These are phyloP conservation scores for Lathyrus tuberosus DNA, from an alignment of 306 rosid genomes.

Conservation along the genomic window DNA sequence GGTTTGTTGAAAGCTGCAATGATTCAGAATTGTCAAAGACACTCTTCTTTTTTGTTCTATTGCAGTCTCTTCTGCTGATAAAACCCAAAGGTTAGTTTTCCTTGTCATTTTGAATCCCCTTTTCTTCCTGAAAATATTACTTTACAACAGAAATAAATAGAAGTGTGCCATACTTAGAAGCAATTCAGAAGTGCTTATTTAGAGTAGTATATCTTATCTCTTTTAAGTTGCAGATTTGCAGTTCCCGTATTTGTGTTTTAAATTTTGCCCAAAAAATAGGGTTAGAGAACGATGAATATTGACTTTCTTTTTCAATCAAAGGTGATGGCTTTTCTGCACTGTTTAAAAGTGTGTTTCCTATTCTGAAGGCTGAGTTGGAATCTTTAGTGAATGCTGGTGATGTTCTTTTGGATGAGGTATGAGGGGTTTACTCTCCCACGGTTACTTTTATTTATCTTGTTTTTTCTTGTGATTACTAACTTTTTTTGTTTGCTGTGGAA, in stretches of 20 bases:
- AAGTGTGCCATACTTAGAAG: not conserved
- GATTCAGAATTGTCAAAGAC: slow-evolving; percentile 67
- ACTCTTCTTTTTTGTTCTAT: slow-evolving; percentile 60
- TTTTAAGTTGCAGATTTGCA: not conserved
- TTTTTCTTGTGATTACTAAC: slow-evolving; percentile 22
- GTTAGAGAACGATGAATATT: slow-evolving; percentile 33
- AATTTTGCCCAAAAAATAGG: not conserved
- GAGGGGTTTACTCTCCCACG: slow-evolving; percentile 6
- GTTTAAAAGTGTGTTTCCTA: slow-evolving; percentile 58
- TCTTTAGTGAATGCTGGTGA: slow-evolving; percentile 49
- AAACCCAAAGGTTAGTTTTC: slow-evolving; percentile 50
- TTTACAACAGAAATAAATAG: not conserved
- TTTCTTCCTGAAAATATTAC: slow-evolving; percentile 10
- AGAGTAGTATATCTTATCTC: too few relatives aligned
- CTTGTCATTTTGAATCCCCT: slow-evolving; percentile 21
- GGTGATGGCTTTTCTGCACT: slow-evolving; percentile 48
- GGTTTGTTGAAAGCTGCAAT: slow-evolving; percentile 61
- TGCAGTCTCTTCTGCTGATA: slow-evolving; percentile 57
- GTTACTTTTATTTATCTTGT: slow-evolving; percentile 9
- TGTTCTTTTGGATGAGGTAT: slow-evolving; percentile 64
- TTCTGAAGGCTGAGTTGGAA: slow-evolving; percentile 79
- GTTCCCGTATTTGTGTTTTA: slow-evolving; percentile 24
- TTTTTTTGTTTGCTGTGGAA: slow-evolving; percentile 11
- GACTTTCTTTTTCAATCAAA: slow-evolving; percentile 37
- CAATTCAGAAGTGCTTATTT: not conserved